phyloP scores from a whole-genome alignment of 805 yeast genomes.

The Starmera dryadoides region DNA sequence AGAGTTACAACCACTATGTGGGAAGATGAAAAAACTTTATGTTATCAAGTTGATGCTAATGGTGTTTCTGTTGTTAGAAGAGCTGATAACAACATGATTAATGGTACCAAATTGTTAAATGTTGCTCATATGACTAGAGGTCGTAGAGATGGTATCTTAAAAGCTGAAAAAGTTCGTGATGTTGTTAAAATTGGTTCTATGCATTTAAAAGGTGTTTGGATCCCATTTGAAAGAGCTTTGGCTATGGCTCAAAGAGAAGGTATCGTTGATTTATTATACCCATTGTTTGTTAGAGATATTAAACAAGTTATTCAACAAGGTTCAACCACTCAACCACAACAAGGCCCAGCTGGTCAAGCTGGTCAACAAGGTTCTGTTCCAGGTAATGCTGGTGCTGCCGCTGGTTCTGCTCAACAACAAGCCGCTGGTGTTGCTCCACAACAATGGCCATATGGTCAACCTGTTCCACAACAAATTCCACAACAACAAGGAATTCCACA shows the following conservation, averaged over 20 bases:
- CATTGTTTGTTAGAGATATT: constrained; percentile 69
- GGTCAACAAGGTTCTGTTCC: neutral
- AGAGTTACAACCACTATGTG: constrained; percentile 80
- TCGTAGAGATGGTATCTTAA: constrained; percentile 75
- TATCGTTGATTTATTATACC: constrained; percentile 57
- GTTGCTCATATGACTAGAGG: constrained; percentile 88
- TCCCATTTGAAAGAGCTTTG: constrained; percentile 76
- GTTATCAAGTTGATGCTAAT: constrained; percentile 81
- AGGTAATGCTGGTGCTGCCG: constrained; percentile 1
- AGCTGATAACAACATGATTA: constrained; percentile 80
- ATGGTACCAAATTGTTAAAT: constrained; percentile 76
- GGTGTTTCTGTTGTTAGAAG: constrained; percentile 76
- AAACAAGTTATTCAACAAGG: constrained; percentile 36
- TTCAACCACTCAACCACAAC: constrained; percentile 21
- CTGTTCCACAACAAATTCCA: constrained; percentile 1
- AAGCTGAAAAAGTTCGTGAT: constrained; percentile 68
- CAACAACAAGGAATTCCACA: constrained; percentile 10
- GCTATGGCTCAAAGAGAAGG: constrained; percentile 79
- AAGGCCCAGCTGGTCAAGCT: constrained; percentile 1
- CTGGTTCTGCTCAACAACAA: constrained; percentile 2
- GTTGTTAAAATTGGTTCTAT: constrained; percentile 83
- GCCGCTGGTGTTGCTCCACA: neutral
- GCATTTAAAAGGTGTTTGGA: constrained; percentile 89
- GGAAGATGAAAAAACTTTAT: constrained; percentile 82
- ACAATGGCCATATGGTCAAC: neutral